These are phyloP conservation scores for Amauroascus niger DNA, from an alignment of 2,329 filamentous ascomycete species.

Conservation along the genomic window DNA sequence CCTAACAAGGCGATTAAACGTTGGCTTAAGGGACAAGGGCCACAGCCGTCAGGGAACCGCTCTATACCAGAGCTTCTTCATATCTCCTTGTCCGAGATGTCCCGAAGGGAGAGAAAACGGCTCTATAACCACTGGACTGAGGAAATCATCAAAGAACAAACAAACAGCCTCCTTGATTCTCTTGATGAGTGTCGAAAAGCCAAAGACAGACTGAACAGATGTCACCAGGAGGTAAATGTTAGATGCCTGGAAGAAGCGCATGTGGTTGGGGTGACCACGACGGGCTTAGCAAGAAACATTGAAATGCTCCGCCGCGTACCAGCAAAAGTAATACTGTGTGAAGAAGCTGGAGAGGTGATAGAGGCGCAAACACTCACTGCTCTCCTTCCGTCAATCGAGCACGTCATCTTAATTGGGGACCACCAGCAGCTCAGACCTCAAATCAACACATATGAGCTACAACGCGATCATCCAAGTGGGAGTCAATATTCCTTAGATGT, in stretches of 20 bases:
- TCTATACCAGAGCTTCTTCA: not conserved
- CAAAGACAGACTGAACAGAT: slow-evolving; percentile 11
- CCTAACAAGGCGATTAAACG: slow-evolving; percentile 2
- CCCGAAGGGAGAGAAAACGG: not conserved
- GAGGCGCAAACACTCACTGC: slow-evolving; percentile 59
- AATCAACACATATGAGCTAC: slow-evolving; percentile 50
- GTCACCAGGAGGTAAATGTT: slow-evolving; percentile 31
- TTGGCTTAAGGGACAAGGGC: slow-evolving; percentile 3
- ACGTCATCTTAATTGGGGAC: slow-evolving; percentile 62
- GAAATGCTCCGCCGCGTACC: slow-evolving; percentile 45
- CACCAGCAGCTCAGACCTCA: slow-evolving; percentile 65
- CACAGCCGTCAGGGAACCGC: not conserved
- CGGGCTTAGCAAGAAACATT: slow-evolving; percentile 54
- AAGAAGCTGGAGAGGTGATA: slow-evolving; percentile 65
- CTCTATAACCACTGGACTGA: slow-evolving; percentile 5
- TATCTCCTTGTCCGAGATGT: not conserved
- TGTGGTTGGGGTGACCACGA: slow-evolving; percentile 63
- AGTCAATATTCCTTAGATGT: slow-evolving; percentile 41
- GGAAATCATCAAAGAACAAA: slow-evolving; percentile 6
- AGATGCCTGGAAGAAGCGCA: slow-evolving; percentile 43
- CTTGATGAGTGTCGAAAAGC: not conserved
- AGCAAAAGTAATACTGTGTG: slow-evolving; percentile 55
- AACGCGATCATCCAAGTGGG: slow-evolving; percentile 46
- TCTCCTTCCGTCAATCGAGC: slow-evolving; percentile 46
- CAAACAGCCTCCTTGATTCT: slow-evolving; percentile 1